A percentile compares a stretch with the other conserved stretches of the same genome.
These are phyloP conservation scores for Omphalea diandra DNA, from an alignment of 441 rosid species.

Conservation along the genomic window DNA sequence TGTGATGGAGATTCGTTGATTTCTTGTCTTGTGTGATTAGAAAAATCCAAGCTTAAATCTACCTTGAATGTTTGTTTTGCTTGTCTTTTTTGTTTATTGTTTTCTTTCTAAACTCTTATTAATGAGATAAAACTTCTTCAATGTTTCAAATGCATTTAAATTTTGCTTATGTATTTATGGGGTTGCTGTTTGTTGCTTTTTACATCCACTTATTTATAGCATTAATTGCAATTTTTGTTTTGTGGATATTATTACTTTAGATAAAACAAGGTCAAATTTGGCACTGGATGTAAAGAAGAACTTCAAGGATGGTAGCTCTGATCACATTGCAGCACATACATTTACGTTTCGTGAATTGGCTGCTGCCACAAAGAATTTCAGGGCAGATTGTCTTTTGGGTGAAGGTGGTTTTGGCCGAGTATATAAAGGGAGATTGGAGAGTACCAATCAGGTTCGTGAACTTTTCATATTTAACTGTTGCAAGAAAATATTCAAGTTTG, in stretches of 20 bases:
- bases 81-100: slow-evolving; percentile 17
- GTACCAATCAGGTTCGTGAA: slow-evolving; percentile 50
- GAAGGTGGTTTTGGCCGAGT: slow-evolving; percentile 77
- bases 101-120: neutral
- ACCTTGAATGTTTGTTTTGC: neutral
- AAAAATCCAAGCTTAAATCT: slow-evolving; percentile 6
- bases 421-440: slow-evolving; percentile 64
- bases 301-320: slow-evolving; percentile 45
- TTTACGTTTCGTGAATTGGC: slow-evolving; percentile 70
- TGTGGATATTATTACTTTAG: slow-evolving; percentile 27
- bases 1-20: neutral
- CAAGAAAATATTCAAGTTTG: neutral
- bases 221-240: slow-evolving; percentile 13
- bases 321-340: slow-evolving; percentile 59
- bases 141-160: neutral
- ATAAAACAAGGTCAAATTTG: slow-evolving; percentile 37
- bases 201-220: neutral
- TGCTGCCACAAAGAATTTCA: slow-evolving; percentile 60
- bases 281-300: slow-evolving; percentile 34
- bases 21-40: slow-evolving; percentile 1
- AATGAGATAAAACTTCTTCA: neutral
- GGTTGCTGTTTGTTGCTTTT: neutral
- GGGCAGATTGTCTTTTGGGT: slow-evolving; percentile 65
- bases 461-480: slow-evolving; percentile 11
- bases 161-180: neutral